Base-by-base conservation (phyloP, 1,284 basidiomycete species). In the Pisolithus thermaeus region DNA sequence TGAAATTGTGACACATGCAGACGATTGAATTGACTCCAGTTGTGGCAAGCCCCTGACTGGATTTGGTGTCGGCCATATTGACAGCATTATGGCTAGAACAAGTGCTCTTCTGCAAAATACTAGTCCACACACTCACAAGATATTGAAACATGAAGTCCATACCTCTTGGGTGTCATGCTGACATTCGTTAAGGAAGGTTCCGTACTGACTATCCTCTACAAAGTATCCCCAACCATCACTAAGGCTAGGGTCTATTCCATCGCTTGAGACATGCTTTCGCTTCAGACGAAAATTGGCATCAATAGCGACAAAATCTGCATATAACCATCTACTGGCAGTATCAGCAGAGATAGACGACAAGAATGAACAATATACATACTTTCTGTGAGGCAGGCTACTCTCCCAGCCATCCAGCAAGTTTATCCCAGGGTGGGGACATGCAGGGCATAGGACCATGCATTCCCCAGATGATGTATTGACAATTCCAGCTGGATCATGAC, bases 401-500 rank as follows among this genome's bases (percentile, higher is more conserved):
- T 37, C 5, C 36, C 36, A 37, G 36, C 18, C 36, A 4, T 16
- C 7, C 20, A 62, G 66, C 1, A 67, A 47, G 48, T 70, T 70
- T 23, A 46, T 56, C 0, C 51, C 59, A 0, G 60, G 61, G 0
- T 61, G 58, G 0, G 67, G 67, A 47, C 70, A 71, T 3, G 68
- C 68, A 1, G 64, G 67, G 43, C 68, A 71, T 2, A 50, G 23
- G 1, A 69, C 46, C 1, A 63, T 59, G 8, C 58, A 59, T 6
- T 59, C 53, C 0, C 67, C 64, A 0, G 38, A 42, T 5, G 7
- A 7, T 0, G 58, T 64, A 0, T 16, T 47, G 0, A 18, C 18
- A 4, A 65, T 30, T 1, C 59, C 57, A 9, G 9, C 40, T 1
- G 46, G 39, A 22, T 57, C 47, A 28, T 63, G 53, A 0, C 59